phyloP scores from a whole-genome alignment of 139 green algal species.

The Auxenochlorella protothecoides region DNA sequence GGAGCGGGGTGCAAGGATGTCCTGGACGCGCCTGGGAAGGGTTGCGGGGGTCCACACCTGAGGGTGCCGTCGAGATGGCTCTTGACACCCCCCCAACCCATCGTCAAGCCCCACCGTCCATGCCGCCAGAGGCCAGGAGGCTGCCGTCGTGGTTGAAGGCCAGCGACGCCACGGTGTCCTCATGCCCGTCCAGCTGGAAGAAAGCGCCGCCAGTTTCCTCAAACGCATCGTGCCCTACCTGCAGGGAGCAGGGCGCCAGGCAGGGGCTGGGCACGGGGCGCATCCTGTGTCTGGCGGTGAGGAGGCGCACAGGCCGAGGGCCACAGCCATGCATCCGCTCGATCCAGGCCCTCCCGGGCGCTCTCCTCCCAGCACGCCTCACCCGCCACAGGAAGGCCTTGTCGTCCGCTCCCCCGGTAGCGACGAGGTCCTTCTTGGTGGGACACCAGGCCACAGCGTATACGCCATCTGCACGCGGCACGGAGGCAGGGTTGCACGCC shows the following conservation, averaged over 20 bases:
- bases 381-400: constrained; percentile 61
- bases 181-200: constrained; percentile 65
- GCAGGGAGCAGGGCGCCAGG: not conserved
- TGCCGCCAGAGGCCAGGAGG: constrained; percentile 70
- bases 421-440: constrained; percentile 46
- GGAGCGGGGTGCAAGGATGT: not conserved
- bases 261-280: too few relatives aligned
- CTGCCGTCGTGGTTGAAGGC: constrained; percentile 63
- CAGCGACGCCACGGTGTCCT: constrained; percentile 65
- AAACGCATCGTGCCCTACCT: constrained; percentile 54
- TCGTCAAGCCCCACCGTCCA: constrained; percentile 54
- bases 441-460: constrained; percentile 66
- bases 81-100: not conserved
- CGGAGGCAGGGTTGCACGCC: not conserved
- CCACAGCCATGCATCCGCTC: too few relatives aligned
- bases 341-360: too few relatives aligned
- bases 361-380: not conserved
- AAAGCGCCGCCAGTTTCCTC: constrained; percentile 40
- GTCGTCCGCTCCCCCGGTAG: constrained; percentile 70
- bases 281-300: not conserved
- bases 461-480: constrained; percentile 41
- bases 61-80: too few relatives aligned
- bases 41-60: not conserved
- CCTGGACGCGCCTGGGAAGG: not conserved
- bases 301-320: too few relatives aligned